Percentiles rank a stretch among this genome's conserved stretches.
phyloP scores from a whole-genome alignment of 768 basidiomycete species.

The Russula sp. region DNA sequence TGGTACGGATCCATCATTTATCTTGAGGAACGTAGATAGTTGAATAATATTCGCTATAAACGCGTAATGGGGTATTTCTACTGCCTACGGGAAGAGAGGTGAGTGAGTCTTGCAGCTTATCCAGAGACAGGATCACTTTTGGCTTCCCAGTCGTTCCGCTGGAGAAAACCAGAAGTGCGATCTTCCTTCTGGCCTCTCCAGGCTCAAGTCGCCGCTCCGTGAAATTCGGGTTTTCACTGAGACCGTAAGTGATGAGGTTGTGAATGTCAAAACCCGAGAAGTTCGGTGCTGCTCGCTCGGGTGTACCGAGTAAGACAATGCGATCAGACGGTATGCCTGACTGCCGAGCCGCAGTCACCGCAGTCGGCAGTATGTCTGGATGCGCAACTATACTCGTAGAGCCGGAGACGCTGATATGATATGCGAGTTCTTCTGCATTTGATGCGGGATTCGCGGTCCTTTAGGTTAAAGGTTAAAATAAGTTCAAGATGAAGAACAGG shows the following conservation, averaged over 20 bases:
- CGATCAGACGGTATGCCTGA: conserved; percentile 30
- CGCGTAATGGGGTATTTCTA: conserved; percentile 54
- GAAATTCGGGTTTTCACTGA: conserved; percentile 34
- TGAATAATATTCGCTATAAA: conserved; percentile 47
- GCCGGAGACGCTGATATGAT: conserved; percentile 39
- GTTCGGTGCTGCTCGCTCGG: not conserved
- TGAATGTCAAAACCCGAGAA: conserved; percentile 33
- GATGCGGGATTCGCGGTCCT: conserved; percentile 60
- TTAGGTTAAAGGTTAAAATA: not conserved
- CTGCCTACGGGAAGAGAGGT: conserved; percentile 40
- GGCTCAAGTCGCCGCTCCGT: conserved; percentile 40
- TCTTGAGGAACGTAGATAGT: conserved; percentile 15
- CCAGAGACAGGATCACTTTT: conserved; percentile 21
- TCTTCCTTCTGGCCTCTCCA: conserved; percentile 54
- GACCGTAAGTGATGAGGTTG: conserved; percentile 41
- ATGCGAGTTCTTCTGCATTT: conserved; percentile 47
- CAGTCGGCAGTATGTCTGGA: conserved; percentile 26
- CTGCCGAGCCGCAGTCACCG: conserved; percentile 29
- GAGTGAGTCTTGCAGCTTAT: not conserved
- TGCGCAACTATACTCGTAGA: conserved; percentile 29
- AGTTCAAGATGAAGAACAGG: not conserved
- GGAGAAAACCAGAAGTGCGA: conserved; percentile 66
- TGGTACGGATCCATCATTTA: conserved; percentile 31
- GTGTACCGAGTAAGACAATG: conserved; percentile 27
- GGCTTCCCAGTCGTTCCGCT: conserved; percentile 66